A percentile compares a stretch with the other conserved stretches of the same genome.
These are phyloP conservation scores for Arthrobotrys entomopaga DNA, from an alignment of 2,329 filamentous ascomycete species.

Conservation along the genomic window DNA sequence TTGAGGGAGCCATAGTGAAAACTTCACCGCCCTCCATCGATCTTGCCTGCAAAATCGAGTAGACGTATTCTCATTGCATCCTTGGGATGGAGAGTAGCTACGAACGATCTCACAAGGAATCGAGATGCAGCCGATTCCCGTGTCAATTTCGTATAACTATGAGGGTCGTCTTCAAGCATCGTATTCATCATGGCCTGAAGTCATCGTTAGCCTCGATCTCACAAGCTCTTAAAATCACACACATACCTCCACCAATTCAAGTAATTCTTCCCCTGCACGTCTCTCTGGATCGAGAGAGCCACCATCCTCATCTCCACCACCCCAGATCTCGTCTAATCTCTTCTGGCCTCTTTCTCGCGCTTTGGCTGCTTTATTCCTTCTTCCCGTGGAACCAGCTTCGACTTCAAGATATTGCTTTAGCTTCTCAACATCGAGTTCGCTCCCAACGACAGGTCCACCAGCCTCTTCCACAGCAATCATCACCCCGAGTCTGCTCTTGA, in stretches of 20 bases:
- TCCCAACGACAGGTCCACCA: slow-evolving; percentile 46
- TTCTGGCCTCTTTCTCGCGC: slow-evolving; percentile 42
- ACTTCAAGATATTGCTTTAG: slow-evolving; percentile 34
- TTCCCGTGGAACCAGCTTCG: slow-evolving; percentile 7
- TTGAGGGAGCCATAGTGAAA: neutral
- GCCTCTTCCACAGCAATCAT: slow-evolving; percentile 52
- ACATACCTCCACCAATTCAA: slow-evolving; percentile 43
- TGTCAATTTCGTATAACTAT: slow-evolving; percentile 44
- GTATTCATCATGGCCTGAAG: slow-evolving; percentile 33
- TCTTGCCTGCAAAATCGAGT: slow-evolving; percentile 50
- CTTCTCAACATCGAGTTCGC: slow-evolving; percentile 27
- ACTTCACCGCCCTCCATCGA: slow-evolving; percentile 36
- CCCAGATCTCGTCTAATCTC: slow-evolving; percentile 50
- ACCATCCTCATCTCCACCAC: slow-evolving; percentile 24
- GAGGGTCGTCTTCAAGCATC: slow-evolving; percentile 44
- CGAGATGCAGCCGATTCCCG: slow-evolving; percentile 50
- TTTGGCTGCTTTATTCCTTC: slow-evolving; percentile 39
- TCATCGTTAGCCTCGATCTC: slow-evolving; percentile 2
- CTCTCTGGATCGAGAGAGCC: slow-evolving; percentile 14
- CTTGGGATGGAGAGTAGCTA: slow-evolving; percentile 50
- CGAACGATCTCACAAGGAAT: slow-evolving; percentile 46
- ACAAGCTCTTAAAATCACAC: neutral
- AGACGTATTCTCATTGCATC: slow-evolving; percentile 50
- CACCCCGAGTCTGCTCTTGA: slow-evolving; percentile 34
- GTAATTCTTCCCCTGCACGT: slow-evolving; percentile 37